Conservation (phyloP, 371 early-diverging fungal genomes). For the Funneliformis caledonium region DNA sequence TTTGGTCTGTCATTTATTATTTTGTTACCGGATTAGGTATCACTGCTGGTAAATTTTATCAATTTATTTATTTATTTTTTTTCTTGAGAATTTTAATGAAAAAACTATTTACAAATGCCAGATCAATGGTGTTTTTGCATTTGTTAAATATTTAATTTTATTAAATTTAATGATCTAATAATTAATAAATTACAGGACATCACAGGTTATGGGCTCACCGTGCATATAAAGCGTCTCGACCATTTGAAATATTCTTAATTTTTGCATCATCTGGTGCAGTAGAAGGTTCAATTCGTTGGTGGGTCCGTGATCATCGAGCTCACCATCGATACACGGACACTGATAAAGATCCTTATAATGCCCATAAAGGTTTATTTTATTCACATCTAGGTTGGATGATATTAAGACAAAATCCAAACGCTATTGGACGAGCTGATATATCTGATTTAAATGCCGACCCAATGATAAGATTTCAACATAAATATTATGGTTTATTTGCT, state of each 20-base stretch:
- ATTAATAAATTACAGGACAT: slow-evolving; percentile 55
- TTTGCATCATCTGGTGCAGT: slow-evolving; percentile 77
- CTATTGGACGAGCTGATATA: slow-evolving; percentile 82
- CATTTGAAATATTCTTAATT: slow-evolving; percentile 64
- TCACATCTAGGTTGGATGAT: slow-evolving; percentile 95
- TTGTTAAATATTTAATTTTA: too few relatives aligned
- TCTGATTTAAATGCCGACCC: slow-evolving; percentile 81
- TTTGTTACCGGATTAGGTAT: slow-evolving; percentile 88
- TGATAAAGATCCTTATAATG: slow-evolving; percentile 88
- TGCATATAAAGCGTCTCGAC: slow-evolving; percentile 68
- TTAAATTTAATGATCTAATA: too few relatives aligned
- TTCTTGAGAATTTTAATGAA: neutral
- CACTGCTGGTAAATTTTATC: slow-evolving; percentile 70
- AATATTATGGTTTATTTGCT: slow-evolving; percentile 76
- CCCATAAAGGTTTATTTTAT: slow-evolving; percentile 84
- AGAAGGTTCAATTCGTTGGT: slow-evolving; percentile 86
- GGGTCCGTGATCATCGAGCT: slow-evolving; percentile 86
- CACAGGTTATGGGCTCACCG: slow-evolving; percentile 85
- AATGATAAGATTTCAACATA: slow-evolving; percentile 82
- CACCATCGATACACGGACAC: slow-evolving; percentile 96
- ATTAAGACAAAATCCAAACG: slow-evolving; percentile 70
- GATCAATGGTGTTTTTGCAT: too few relatives aligned
- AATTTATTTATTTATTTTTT: neutral
- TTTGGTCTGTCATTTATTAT: slow-evolving; percentile 81
- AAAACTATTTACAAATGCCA: too few relatives aligned